phyloP scores from a whole-genome alignment of 1,284 basidiomycete species.

The Pterulicium gracile region DNA sequence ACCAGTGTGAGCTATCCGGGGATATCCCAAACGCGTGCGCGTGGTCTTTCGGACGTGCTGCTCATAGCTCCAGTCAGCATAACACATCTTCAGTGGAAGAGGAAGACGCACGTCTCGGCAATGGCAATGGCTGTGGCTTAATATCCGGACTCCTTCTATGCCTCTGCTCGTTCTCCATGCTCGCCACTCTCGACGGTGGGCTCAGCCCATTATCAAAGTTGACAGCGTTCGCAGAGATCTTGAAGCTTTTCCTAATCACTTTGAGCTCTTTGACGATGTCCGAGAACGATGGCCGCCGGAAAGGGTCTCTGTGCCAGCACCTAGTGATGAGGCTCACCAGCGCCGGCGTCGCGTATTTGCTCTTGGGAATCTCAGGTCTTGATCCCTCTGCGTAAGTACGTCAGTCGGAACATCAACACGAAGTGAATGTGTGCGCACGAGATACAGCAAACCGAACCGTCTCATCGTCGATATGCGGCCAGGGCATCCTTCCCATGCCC shows the following conservation, averaged over 20 bases:
- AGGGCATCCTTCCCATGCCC: slow-evolving; percentile 50
- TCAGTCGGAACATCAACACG: neutral
- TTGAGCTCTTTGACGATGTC: slow-evolving; percentile 30
- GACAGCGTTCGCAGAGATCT: slow-evolving; percentile 19
- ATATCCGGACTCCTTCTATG: slow-evolving; percentile 1
- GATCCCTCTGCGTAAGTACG: slow-evolving; percentile 30
- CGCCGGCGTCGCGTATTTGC: slow-evolving; percentile 14
- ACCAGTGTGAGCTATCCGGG: neutral
- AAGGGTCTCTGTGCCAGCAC: slow-evolving; percentile 41
- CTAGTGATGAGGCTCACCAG: slow-evolving; percentile 27
- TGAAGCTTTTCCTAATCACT: slow-evolving; percentile 21
- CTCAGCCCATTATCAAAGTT: slow-evolving; percentile 4
- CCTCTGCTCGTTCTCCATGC: neutral
- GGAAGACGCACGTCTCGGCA: neutral
- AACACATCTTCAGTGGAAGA: no score
- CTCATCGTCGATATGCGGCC: slow-evolving; percentile 48
- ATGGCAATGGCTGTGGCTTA: neutral
- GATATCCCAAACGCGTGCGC: neutral
- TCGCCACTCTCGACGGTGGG: slow-evolving; percentile 9
- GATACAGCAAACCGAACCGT: slow-evolving; percentile 49
- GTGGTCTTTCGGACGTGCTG: no score
- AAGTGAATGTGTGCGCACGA: slow-evolving; percentile 28
- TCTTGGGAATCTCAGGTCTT: slow-evolving; percentile 38
- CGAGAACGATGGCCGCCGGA: slow-evolving; percentile 36
- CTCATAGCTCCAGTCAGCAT: no score